phyloP scores from a whole-genome alignment of 2,329 filamentous ascomycete species.

The Pseudodiploospora longispora region DNA sequence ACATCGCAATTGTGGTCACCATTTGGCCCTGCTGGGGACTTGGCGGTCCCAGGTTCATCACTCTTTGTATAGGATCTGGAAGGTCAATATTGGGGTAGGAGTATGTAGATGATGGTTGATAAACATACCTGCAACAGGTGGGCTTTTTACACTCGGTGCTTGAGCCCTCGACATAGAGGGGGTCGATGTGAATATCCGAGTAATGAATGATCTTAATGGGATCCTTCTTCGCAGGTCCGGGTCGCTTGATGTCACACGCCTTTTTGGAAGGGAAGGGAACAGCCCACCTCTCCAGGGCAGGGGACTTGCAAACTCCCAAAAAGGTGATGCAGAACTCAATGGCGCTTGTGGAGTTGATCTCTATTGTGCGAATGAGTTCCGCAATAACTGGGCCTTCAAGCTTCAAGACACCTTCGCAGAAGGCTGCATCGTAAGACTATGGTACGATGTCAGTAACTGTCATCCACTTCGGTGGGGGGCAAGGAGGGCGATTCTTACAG shows the following conservation, averaged over 20 bases:
- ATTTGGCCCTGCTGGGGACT: conserved; percentile 41
- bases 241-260: conserved; percentile 23
- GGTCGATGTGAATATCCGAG: conserved; percentile 53
- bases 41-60: conserved; percentile 40
- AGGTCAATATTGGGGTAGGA: too few relatives aligned
- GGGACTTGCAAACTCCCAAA: conserved; percentile 44
- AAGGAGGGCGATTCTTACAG: too few relatives aligned
- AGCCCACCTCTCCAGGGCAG: conserved; percentile 32
- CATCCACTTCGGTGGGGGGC: too few relatives aligned
- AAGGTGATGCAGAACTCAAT: conserved; percentile 44
- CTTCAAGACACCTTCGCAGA: conserved; percentile 44
- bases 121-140: conserved; percentile 46
- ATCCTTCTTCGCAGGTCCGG: conserved; percentile 33
- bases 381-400: conserved; percentile 47
- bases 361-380: conserved; percentile 37
- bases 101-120: too few relatives aligned
- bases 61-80: conserved; percentile 34
- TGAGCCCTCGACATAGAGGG: conserved; percentile 43
- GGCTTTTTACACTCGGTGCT: conserved; percentile 49
- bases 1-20: conserved; percentile 47
- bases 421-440: conserved; percentile 44
- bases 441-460: background rate
- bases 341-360: conserved; percentile 40
- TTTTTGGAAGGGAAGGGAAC: conserved; percentile 37
- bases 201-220: conserved; percentile 50